Conservation (phyloP, 2,329 filamentous ascomycete genomes). For the Cladophialophora chaetospira region DNA sequence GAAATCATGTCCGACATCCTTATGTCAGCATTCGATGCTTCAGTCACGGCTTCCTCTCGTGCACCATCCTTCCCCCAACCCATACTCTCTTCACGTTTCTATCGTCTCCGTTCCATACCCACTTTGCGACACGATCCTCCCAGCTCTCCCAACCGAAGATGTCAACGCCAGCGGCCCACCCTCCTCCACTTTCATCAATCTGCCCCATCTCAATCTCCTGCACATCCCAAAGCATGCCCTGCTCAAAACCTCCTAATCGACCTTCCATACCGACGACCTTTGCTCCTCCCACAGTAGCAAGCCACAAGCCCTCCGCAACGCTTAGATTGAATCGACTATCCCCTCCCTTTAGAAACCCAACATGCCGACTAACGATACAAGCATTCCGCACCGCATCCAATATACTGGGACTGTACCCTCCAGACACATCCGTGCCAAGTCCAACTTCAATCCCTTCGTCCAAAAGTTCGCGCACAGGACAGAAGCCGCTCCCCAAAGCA, state of each 20-base stretch:
- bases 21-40: not conserved
- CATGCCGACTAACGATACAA: slow-evolving; percentile 73
- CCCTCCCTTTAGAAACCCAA: slow-evolving; percentile 51
- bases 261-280: slow-evolving; percentile 72
- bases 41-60: slow-evolving; percentile 46
- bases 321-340: slow-evolving; percentile 39
- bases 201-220: slow-evolving; percentile 64
- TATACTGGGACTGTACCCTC: slow-evolving; percentile 80
- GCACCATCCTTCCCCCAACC: slow-evolving; percentile 82
- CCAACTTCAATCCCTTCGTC: slow-evolving; percentile 76
- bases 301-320: slow-evolving; percentile 83
- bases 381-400: slow-evolving; percentile 83
- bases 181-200: slow-evolving; percentile 32
- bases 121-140: slow-evolving; percentile 86
- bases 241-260: slow-evolving; percentile 76
- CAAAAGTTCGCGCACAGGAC: slow-evolving; percentile 73
- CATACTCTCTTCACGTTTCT: slow-evolving; percentile 86
- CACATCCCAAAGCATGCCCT: slow-evolving; percentile 88
- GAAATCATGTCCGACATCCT: not conserved
- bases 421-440: slow-evolving; percentile 86
- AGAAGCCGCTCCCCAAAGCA: slow-evolving; percentile 75
- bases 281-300: slow-evolving; percentile 87
- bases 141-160: slow-evolving; percentile 90
- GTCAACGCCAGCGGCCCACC: slow-evolving; percentile 69
- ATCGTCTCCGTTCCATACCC: slow-evolving; percentile 92